A percentile compares a stretch with the other conserved stretches of the same genome.
These are phyloP conservation scores for Chiua virens DNA, from an alignment of 768 basidiomycete species.

Conservation along the genomic window DNA sequence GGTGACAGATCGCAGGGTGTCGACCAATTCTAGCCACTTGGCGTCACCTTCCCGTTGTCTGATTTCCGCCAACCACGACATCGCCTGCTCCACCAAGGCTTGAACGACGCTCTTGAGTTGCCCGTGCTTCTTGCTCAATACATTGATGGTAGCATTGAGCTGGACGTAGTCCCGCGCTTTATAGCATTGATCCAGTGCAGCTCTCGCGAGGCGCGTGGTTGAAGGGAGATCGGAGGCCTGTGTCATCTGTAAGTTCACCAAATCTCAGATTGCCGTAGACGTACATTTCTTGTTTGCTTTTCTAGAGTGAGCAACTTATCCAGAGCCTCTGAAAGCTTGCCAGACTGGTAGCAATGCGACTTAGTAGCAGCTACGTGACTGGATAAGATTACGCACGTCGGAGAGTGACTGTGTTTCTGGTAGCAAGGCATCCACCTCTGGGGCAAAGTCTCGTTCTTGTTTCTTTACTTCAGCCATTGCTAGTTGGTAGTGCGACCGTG, in stretches of 20 bases:
- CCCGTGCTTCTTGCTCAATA: constrained; percentile 93
- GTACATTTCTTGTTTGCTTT: constrained; percentile 94
- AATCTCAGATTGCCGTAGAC: constrained; percentile 19
- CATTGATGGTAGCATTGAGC: constrained; percentile 65
- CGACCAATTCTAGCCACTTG: constrained; percentile 84
- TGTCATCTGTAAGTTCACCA: background rate
- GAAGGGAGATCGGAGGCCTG: constrained; percentile 92
- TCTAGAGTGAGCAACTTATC: constrained; percentile 89
- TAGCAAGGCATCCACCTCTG: constrained; percentile 76
- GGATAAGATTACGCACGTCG: constrained; percentile 52
- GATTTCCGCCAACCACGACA: constrained; percentile 80
- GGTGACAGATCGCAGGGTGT: constrained; percentile 87
- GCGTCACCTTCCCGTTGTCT: constrained; percentile 64
- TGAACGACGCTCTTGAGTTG: constrained; percentile 90
- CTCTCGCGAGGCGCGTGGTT: constrained; percentile 83
- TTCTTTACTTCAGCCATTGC: constrained; percentile 81
- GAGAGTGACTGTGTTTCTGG: constrained; percentile 66
- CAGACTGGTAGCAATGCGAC: constrained; percentile 49
- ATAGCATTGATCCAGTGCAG: constrained; percentile 71
- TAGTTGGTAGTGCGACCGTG: constrained; percentile 40
- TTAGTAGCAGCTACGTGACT: constrained; percentile 1
- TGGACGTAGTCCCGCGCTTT: constrained; percentile 65
- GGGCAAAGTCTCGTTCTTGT: constrained; percentile 84
- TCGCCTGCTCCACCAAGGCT: constrained; percentile 85
- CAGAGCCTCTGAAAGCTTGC: constrained; percentile 79